Evolutionary conservation across 2,329 filamentous ascomycete genomes (phyloP), one percentile per base, ranked within the genome.

Genomic region (Colletotrichum abscissum): DNA sequence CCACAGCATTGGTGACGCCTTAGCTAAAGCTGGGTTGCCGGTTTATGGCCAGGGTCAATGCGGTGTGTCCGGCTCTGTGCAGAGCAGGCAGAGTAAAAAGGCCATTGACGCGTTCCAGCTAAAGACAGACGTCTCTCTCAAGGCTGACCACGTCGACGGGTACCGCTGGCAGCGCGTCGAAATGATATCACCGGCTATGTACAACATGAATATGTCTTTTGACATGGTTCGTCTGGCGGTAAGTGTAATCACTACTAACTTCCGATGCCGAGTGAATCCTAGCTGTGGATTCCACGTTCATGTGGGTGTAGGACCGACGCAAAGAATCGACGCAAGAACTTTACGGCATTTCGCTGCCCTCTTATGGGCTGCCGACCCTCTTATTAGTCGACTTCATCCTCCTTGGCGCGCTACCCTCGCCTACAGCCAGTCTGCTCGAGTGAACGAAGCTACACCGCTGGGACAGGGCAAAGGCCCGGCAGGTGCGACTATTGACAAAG

Each of bases 241-340:
- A 8, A 78, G 80, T 33, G 52, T 82, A 5, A 64, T 85, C 6
- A 83, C 79, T 2, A 76, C 73, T 6, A 76, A 73, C 1, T 80
- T 81, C 57, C 78, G 81, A 19, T 66, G 80, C 19, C 78, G 81
- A 2, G 76, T 83, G 14, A 85, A 85, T 66, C 38, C 73, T 0
- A 75, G 77, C 1, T 81, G 80, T 33, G 82, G 82, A 9, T 76
- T 84, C 24, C 82, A 83, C 63, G 80, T 85, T 16, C 82, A 84
- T 60, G 76, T 85, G 4, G 83, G 81, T 5, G 80, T 80, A 60
- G 83, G 83, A 0, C 67, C 42, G 16, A 62, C 57, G 5, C 69
- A 76, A n/a, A 77, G 75, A 62, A 79, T 84, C 63, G 76, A 80
- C 16, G 58, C 79, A 11, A 73, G 76, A 12, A 76, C 77, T 0